Base-by-base conservation (phyloP, 441 rosid genomes). In the Syzygium malaccense region DNA sequence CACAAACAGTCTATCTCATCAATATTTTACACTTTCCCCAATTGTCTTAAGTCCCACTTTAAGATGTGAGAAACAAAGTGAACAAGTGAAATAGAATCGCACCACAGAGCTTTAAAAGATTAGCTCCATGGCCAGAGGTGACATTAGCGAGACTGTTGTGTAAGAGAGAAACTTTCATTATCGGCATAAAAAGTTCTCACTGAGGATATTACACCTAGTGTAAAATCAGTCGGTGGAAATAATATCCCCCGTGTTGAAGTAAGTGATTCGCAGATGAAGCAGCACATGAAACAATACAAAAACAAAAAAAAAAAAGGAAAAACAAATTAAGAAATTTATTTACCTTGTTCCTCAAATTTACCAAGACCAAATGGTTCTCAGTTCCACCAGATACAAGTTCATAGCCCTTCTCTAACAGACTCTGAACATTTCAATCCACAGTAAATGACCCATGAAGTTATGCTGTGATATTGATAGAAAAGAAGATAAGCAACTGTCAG, bases 321-420 rank as follows among this genome's bases (percentile, higher is more conserved):
- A 57, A 37, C 23, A 86, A 45, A 41, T 37, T 28, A 51, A 55
- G 14, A 55, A 45, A 17, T 86, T 48, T 86, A 57, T 88, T 66
- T 94, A 96, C 99, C 98, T 96, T 94, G 93, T 95, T 94, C 93
- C 93, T 95, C 87, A 98, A 92, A 90, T 98, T 98, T 91, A 98
- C 99, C 95, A 98, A 92, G 83, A 98, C 99, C 87, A 98, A 87
- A 94, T 98, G 99, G 91, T 98, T 98, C 6, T 96, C 98, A 51
- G 99, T 96, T 90, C 99, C 99, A 88, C 99, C 99, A 88, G 99
- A 98, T 26, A 98, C 99, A 88, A 98, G 92, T 55, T 96, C 99
- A 91, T 98, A 98, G 86, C 97, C 99, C 90, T 88, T 93, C 87
- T 92, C 93, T 54, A 94, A 88, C 94, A 96, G 92, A 89, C 96